Evolutionary conservation across 495 filamentous ascomycete species (phyloP), one percentile per base, ranked within the genome.

Genomic region (Talaromyces trachyspermus): DNA sequence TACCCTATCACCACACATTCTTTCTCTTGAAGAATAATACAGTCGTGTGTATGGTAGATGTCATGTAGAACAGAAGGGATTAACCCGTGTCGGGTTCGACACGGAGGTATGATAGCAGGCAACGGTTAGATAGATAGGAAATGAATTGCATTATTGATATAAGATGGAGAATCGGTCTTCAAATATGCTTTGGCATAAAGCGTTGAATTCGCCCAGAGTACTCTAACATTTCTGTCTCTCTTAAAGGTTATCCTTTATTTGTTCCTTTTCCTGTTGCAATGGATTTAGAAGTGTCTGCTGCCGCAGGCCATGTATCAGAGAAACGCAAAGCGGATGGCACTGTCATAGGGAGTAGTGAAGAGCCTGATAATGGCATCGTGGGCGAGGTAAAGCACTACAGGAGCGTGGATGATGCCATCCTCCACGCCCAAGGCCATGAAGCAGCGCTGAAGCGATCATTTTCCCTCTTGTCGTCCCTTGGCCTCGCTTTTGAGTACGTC

Each of bases 401-500:
- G 29, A 32, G 29, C 3, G 29, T 37, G 14, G 57, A 63, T 14
- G 54, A 65, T 52, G 51, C 51, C 17, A 44, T 65, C 25, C 59
- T 69, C 4, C 55, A 47, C 9, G 64, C 64, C 32, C 57, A 68
- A 17, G 66, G 66, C 17, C 59, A 70, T 26, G 43, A 57, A 38
- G 36, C 56, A 1, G 58, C 43, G 10, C 41, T 70, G 47, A 52
- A 48, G 14, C 49, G 63, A n/a, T 56, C 56, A 18, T 66, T 70
- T 48, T 57, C 50, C 15, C 53, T 52, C 26, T 14, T 66, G 12
- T 55, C 63, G 1, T 49, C 61, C 0, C 35, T 66, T 3, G 63
- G 64, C 0, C 33, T 70, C 12, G 59, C 54, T 0, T 68, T 66
- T 38, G 55, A 48, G 60, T 60, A 51, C 19, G 20, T 36, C 19